Evolutionary conservation across 2,329 filamentous ascomycete species (phyloP).

Genomic region (Diaporthe ilicicola): DNA sequence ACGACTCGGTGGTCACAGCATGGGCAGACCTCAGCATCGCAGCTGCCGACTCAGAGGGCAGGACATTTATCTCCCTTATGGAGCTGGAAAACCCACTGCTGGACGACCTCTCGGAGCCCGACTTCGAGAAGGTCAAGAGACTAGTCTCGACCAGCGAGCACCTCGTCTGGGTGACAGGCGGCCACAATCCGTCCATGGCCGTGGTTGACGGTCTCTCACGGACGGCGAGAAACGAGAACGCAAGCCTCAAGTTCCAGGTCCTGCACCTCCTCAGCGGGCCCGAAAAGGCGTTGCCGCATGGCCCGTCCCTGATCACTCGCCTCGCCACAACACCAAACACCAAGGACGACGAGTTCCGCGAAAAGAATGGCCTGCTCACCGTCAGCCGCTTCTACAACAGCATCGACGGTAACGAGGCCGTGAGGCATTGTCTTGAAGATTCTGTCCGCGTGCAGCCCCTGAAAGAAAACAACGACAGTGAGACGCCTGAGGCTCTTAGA

Average conservation of each 20-base stretch:
- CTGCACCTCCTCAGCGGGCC: not conserved
- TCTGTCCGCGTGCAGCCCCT: slow-evolving; percentile 1
- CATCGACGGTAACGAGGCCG: not conserved
- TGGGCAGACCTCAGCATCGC: not conserved
- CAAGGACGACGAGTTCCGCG: slow-evolving; percentile 29
- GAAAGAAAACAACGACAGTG: not conserved
- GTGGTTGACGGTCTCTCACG: slow-evolving; percentile 3
- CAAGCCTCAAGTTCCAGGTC: not conserved
- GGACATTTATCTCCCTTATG: not conserved
- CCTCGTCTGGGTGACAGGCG: slow-evolving; percentile 41
- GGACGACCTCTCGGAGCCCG: not conserved
- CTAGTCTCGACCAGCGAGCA: slow-evolving; percentile 33
- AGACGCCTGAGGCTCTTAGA: not conserved
- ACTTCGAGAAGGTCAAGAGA: slow-evolving; percentile 34
- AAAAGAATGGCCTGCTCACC: not conserved
- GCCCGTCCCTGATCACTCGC: not conserved
- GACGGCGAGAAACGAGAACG: slow-evolving; percentile 12
- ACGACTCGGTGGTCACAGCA: not conserved
- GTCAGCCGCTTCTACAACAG: slow-evolving; percentile 8
- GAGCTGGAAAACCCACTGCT: not conserved
- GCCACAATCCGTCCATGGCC: slow-evolving; percentile 17
- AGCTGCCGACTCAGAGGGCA: not conserved
- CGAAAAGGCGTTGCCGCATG: not conserved
- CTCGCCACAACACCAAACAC: not conserved
- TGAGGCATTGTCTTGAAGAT: not conserved